Evolutionary conservation across 306 rosid species (phyloP), one percentile per base, ranked within the genome.

Genomic region (Ormosia semicastrata): DNA sequence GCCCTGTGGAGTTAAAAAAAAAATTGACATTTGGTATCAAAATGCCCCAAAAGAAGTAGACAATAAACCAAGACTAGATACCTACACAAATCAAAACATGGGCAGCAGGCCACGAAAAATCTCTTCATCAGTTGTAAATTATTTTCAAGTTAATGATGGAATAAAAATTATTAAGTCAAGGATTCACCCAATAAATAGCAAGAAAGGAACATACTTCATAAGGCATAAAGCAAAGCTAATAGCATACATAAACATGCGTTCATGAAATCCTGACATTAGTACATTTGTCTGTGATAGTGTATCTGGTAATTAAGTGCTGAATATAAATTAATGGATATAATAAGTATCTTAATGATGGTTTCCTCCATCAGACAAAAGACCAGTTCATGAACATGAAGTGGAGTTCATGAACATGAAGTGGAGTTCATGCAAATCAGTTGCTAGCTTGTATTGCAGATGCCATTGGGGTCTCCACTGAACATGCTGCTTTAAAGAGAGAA

Each of bases 331-430:
- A 83, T 44, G 66, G 58, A 83, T 59, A 69, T 50, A 5, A 40
- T 62, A 50, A 71, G 52, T 41, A 54, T 77, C 62, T 44, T 60
- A 9, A 63, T 8, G 14, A 54, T 77, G 30, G 69, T 77, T 13
- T 64, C 73, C 9, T 0, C 40, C 80, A 49, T 93, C 89, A 92
- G 80, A 91, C 90, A 81, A 96, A 96, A 83, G 99, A 93, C 99
- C 99, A 96, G 84, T 91, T 96, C 71, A 91, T 43, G 83, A 96
- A 96, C 97, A 94, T 92, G 86, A 96, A 88, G 3, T n/a, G n/a
- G n/a, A n/a, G n/a, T n/a, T n/a, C n/a, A n/a, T n/a, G n/a, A n/a
- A n/a, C n/a, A n/a, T n/a, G n/a, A n/a, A n/a, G n/a, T n/a, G n/a
- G n/a, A n/a, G n/a, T n/a, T n/a, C n/a, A 49, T 30, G 83, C 71